Percentiles rank a stretch among this genome's conserved stretches.
phyloP scores from a whole-genome alignment of 1,139 yeast genomes.

The Blastobotrys serpentis region DNA sequence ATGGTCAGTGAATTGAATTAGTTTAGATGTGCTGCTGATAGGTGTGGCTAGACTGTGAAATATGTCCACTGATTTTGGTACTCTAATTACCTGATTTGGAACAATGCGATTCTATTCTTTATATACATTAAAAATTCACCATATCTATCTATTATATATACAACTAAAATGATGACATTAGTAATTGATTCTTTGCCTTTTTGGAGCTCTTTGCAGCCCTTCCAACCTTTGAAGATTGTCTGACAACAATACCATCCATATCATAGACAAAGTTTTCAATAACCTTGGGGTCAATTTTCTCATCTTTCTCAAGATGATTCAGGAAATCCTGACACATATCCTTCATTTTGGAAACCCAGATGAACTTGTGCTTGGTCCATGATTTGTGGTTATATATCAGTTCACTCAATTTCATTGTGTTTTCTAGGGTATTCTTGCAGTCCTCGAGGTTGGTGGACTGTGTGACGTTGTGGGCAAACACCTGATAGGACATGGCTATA shows the following conservation, averaged over 20 bases:
- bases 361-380: constrained; percentile 20
- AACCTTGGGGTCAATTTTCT: constrained; percentile 8
- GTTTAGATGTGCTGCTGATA: too few relatives aligned
- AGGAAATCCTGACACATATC: constrained; percentile 13
- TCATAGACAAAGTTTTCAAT: constrained; percentile 21
- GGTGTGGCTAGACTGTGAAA: too few relatives aligned
- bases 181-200: constrained; percentile 1
- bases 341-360: constrained; percentile 19
- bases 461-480: constrained; percentile 14
- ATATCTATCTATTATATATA: neutral
- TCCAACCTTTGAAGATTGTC: constrained; percentile 7
- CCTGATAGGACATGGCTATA: constrained; percentile 17
- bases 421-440: constrained; percentile 14
- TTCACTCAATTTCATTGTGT: constrained; percentile 16
- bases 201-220: constrained; percentile 6
- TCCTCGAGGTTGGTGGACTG: constrained; percentile 11
- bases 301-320: constrained; percentile 8
- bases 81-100: too few relatives aligned
- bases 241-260: constrained; percentile 17
- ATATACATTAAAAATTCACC: neutral
- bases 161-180: constrained; percentile 6
- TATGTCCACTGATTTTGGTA: too few relatives aligned
- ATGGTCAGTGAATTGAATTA: too few relatives aligned
- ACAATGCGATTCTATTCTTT: too few relatives aligned
- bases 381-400: constrained; percentile 19